A percentile compares a stretch with the other conserved stretches of the same genome.
Conservation (phyloP, 2,329 filamentous ascomycete species). For the Domatiomyces catenatus region DNA sequence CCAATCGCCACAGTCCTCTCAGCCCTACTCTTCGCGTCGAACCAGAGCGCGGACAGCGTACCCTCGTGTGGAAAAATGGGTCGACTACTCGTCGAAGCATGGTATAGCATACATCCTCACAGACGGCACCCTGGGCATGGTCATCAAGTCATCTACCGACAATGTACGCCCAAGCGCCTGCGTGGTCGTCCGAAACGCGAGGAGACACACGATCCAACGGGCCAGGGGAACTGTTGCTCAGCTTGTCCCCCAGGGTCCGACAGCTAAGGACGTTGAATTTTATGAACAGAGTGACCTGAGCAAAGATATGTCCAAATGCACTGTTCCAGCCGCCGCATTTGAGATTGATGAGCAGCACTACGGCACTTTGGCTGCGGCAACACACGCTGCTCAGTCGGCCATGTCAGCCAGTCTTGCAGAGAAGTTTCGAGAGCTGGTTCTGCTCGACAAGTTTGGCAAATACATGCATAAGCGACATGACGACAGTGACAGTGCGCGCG, state of each 20-base stretch:
- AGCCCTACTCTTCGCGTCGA: neutral
- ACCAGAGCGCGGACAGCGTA: slow-evolving; percentile 19
- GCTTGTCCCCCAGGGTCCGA: slow-evolving; percentile 24
- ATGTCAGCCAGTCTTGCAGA: slow-evolving; percentile 27
- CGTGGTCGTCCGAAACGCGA: slow-evolving; percentile 32
- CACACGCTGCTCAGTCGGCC: slow-evolving; percentile 12
- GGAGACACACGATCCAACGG: slow-evolving; percentile 31
- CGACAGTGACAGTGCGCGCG: slow-evolving; percentile 19
- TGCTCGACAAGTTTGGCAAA: slow-evolving; percentile 36
- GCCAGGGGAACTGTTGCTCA: slow-evolving; percentile 29
- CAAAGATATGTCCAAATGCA: slow-evolving; percentile 26
- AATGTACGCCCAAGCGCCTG: slow-evolving; percentile 29
- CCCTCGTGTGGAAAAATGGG: slow-evolving; percentile 37
- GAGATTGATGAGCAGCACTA: slow-evolving; percentile 12
- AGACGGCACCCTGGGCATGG: slow-evolving; percentile 35
- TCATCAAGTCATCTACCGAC: slow-evolving; percentile 30
- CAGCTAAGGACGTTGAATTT: slow-evolving; percentile 28
- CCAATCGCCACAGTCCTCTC: neutral
- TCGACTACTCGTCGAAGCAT: slow-evolving; percentile 37
- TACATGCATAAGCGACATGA: slow-evolving; percentile 37
- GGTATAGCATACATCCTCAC: slow-evolving; percentile 37
- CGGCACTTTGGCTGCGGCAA: slow-evolving; percentile 12
- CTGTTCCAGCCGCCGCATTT: slow-evolving; percentile 28
- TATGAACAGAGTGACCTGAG: slow-evolving; percentile 30
- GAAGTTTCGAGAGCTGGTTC: slow-evolving; percentile 33